Percentiles rank a stretch among this genome's conserved stretches.
Conservation (phyloP, 1,284 basidiomycete genomes). For the Grifola frondosa region DNA sequence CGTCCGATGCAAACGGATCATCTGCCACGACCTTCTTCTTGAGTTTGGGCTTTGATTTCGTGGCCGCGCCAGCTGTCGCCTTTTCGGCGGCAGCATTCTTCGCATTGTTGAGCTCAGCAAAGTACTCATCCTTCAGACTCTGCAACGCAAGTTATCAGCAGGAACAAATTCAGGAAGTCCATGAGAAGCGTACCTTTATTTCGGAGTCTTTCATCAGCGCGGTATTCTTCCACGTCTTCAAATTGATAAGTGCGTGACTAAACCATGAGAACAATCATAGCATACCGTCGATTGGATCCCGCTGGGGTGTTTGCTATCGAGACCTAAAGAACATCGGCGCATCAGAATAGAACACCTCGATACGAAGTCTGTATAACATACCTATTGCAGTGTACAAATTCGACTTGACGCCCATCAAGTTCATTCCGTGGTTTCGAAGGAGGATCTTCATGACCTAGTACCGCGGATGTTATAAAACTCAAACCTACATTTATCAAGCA, state of each 20-base stretch:
- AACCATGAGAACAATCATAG: constrained; percentile 7
- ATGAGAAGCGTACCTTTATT: constrained; percentile 46
- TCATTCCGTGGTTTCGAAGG: constrained; percentile 60
- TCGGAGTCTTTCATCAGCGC: constrained; percentile 58
- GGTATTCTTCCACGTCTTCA: constrained; percentile 65
- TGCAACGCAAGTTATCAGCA: constrained; percentile 24
- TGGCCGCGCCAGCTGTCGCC: constrained; percentile 5
- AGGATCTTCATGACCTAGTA: constrained; percentile 65
- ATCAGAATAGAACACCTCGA: neutral
- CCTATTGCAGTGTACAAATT: constrained; percentile 65
- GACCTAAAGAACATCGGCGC: constrained; percentile 37
- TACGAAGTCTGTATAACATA: constrained; percentile 25
- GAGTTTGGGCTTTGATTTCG: constrained; percentile 41
- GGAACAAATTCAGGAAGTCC: neutral
- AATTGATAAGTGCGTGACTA: constrained; percentile 1
- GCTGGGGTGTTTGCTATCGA: constrained; percentile 74
- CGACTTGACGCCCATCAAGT: constrained; percentile 67
- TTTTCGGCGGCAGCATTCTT: constrained; percentile 29
- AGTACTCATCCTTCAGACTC: constrained; percentile 62
- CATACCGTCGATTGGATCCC: constrained; percentile 66
- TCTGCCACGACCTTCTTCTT: constrained; percentile 42
- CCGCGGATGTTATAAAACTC: neutral
- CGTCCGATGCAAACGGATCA: constrained; percentile 51
- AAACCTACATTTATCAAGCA: neutral
- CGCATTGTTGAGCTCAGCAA: constrained; percentile 38